Conservation (phyloP, 140 eudicot genomes). For the Bidens hawaiensis region DNA sequence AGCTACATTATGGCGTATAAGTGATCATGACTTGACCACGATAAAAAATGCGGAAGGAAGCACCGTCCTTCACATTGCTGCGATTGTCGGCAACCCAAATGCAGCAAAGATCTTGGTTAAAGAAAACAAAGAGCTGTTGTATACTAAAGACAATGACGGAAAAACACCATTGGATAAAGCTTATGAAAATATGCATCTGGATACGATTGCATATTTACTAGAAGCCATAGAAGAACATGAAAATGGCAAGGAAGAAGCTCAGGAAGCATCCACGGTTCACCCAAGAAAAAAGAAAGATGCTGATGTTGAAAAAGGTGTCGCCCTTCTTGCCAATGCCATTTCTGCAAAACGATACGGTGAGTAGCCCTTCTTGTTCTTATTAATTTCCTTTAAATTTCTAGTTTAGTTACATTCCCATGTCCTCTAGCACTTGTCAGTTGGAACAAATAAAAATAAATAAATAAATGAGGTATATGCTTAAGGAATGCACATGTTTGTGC, state of each 20-base stretch:
- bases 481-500: too few species aligned
- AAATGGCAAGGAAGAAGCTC: neutral
- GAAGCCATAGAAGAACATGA: neutral
- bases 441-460: too few species aligned
- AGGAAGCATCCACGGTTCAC: neutral
- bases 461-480: too few species aligned
- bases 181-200: constrained; percentile 7
- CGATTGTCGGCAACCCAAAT: constrained; percentile 1
- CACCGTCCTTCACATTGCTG: constrained; percentile 13
- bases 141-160: neutral
- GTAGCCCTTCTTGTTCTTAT: neutral
- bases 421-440: too few species aligned
- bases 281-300: neutral
- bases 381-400: too few species aligned
- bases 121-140: neutral
- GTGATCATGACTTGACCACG: too few species aligned
- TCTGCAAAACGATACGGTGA: constrained; percentile 13
- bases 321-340: constrained; percentile 17
- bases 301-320: neutral
- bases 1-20: neutral
- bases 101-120: constrained; percentile 4
- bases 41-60: constrained; percentile 6
- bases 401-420: too few species aligned
- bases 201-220: constrained; percentile 16
- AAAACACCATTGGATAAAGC: constrained; percentile 11